A percentile compares a stretch with the other conserved stretches of the same genome.
Conservation (phyloP, 2,329 filamentous ascomycete genomes). For the Neofusicoccum kwambonambiense region DNA sequence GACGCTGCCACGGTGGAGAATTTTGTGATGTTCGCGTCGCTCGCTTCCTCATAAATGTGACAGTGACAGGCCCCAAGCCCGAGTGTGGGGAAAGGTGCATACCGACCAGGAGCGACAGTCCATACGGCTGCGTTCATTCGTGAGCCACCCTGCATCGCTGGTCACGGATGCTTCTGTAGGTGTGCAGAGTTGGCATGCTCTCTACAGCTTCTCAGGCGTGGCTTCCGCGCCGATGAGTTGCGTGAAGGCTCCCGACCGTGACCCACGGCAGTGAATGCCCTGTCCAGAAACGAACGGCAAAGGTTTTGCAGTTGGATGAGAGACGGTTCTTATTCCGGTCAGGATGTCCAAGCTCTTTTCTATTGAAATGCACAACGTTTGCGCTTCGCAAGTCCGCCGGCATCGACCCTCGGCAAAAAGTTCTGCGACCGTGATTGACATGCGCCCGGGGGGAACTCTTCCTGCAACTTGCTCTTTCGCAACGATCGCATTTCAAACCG, state of each 20-base stretch:
- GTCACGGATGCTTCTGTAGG: not conserved
- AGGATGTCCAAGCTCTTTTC: not conserved
- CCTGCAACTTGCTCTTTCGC: not conserved
- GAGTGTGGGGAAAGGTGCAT: not conserved
- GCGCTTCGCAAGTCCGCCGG: not conserved
- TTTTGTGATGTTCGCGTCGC: not conserved
- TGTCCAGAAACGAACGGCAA: not conserved
- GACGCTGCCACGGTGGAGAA: too few relatives aligned
- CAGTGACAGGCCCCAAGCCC: not conserved
- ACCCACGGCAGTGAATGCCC: not conserved
- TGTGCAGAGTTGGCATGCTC: not conserved
- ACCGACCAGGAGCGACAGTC: not conserved
- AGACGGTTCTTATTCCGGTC: not conserved
- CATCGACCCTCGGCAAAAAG: conserved; percentile 8
- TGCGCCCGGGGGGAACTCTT: not conserved
- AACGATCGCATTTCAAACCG: not conserved
- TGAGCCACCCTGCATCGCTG: too few relatives aligned
- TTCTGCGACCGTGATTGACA: conserved; percentile 6
- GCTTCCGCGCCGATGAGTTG: not conserved
- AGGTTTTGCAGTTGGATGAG: not conserved
- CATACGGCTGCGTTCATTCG: not conserved
- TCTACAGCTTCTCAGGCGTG: not conserved
- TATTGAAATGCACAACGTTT: not conserved
- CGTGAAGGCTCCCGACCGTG: not conserved
- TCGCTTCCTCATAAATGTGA: not conserved